Percentiles rank a stretch among this genome's conserved stretches.
Evolutionary conservation across 345 rosid genomes (phyloP).

Genomic region (Trapa incisa): DNA sequence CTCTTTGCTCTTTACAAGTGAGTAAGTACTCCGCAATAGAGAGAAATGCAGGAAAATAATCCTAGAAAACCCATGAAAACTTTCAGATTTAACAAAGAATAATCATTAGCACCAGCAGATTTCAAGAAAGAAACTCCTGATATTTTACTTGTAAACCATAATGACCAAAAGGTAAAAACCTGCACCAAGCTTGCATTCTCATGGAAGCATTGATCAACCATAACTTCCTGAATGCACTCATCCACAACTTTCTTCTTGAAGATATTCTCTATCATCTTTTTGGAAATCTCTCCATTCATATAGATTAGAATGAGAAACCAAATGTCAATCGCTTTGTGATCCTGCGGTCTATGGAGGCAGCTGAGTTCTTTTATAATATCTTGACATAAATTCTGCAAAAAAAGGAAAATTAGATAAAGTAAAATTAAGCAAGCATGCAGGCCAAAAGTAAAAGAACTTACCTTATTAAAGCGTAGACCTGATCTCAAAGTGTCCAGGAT

Average conservation of each 20-base stretch:
- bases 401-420: neutral
- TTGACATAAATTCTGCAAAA: slow-evolving; percentile 50
- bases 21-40: slow-evolving; percentile 60
- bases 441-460: slow-evolving; percentile 17
- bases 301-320: slow-evolving; percentile 67
- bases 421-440: slow-evolving; percentile 3
- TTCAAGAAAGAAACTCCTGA: neutral
- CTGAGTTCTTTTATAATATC: slow-evolving; percentile 66
- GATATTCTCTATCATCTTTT: slow-evolving; percentile 43
- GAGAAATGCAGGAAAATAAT: slow-evolving; percentile 53
- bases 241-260: slow-evolving; percentile 65
- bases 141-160: slow-evolving; percentile 3
- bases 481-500: slow-evolving; percentile 66
- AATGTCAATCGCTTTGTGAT: slow-evolving; percentile 65
- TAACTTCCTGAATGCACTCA: slow-evolving; percentile 42
- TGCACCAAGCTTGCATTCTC: slow-evolving; percentile 55
- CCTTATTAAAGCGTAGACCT: slow-evolving; percentile 70
- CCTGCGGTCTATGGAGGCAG: slow-evolving; percentile 50
- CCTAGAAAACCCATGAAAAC: slow-evolving; percentile 27
- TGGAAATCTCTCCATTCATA: slow-evolving; percentile 47
- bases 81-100: neutral
- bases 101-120: neutral
- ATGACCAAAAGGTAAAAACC: slow-evolving; percentile 21
- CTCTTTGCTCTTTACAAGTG: slow-evolving; percentile 68
- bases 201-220: slow-evolving; percentile 61